Evolutionary conservation across 2,329 filamentous ascomycete species (phyloP).

Genomic region (Neonectria punicea): DNA sequence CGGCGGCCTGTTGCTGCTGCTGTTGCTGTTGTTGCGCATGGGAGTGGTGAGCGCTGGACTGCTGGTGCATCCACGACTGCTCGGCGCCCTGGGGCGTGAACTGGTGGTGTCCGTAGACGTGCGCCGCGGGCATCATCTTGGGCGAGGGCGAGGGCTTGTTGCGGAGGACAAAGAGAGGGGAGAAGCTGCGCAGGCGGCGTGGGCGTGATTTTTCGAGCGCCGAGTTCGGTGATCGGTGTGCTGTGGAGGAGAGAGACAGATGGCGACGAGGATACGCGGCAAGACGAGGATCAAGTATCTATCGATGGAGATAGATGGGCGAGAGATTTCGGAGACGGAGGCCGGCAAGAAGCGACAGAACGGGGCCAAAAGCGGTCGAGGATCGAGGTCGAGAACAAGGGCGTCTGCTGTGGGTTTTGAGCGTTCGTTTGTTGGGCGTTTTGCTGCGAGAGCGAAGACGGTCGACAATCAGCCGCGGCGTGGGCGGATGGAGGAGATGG

Average conservation of each 20-base stretch:
- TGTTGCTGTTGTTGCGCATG: slow-evolving; percentile 68
- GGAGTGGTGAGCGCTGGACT: slow-evolving; percentile 65
- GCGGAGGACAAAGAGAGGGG: slow-evolving; percentile 7
- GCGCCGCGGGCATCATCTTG: slow-evolving; percentile 71
- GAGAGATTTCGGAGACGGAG: slow-evolving; percentile 21
- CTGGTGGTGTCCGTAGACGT: slow-evolving; percentile 75
- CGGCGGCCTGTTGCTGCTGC: slow-evolving; percentile 62
- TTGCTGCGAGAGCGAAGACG: not conserved
- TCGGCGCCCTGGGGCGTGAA: slow-evolving; percentile 69
- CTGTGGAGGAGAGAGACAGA: slow-evolving; percentile 3
- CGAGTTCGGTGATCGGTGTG: not conserved
- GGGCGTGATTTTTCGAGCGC: slow-evolving; percentile 9
- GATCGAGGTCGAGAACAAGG: not conserved
- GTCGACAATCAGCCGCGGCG: slow-evolving; percentile 7
- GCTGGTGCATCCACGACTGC: slow-evolving; percentile 75
- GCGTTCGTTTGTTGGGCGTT: not conserved
- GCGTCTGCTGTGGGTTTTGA: no score
- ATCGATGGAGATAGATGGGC: slow-evolving; percentile 17
- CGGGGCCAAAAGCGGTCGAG: not conserved
- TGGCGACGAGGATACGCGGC: slow-evolving; percentile 7
- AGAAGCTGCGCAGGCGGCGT: not conserved
- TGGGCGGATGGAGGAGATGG: slow-evolving; percentile 1
- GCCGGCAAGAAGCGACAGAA: not conserved
- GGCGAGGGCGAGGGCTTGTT: slow-evolving; percentile 32
- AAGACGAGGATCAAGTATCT: slow-evolving; percentile 6